Evolutionary conservation across 2,329 filamentous ascomycete species (phyloP).

Genomic region (Fusarium sp.): DNA sequence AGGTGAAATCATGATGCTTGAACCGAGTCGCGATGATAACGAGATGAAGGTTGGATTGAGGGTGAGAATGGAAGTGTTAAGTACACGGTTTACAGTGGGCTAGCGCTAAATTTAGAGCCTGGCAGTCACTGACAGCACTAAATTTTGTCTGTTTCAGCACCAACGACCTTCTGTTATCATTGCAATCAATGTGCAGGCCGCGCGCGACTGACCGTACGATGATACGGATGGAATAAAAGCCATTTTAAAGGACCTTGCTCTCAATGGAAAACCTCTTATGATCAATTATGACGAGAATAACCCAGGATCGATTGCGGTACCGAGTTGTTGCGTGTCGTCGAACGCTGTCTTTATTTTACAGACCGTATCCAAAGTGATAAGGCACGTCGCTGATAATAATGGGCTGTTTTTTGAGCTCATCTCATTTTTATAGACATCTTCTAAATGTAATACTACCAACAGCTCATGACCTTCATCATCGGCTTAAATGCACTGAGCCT

Average conservation of each 20-base stretch:
- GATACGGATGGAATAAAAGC: background rate
- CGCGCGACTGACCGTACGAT: background rate
- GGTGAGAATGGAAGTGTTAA: constrained; percentile 11
- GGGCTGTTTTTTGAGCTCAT: background rate
- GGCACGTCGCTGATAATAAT: background rate
- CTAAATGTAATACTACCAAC: background rate
- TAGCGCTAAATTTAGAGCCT: background rate
- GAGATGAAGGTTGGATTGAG: background rate
- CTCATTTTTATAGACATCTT: background rate
- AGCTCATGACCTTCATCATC: constrained; percentile 1
- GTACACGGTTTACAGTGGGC: constrained; percentile 15
- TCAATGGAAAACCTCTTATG: background rate
- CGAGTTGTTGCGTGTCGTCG: background rate
- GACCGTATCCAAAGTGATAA: background rate
- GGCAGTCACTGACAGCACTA: background rate
- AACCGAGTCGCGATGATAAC: background rate
- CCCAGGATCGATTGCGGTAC: background rate
- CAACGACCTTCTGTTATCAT: background rate
- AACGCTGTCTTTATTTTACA: background rate
- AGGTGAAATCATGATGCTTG: constrained; percentile 20
- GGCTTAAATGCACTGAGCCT: constrained; percentile 29
- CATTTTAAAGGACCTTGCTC: background rate
- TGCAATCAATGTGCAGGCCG: background rate
- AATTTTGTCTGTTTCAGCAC: background rate
- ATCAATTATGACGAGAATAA: background rate